phyloP scores from a whole-genome alignment of 768 basidiomycete species.

The Tulasnella sp. region DNA sequence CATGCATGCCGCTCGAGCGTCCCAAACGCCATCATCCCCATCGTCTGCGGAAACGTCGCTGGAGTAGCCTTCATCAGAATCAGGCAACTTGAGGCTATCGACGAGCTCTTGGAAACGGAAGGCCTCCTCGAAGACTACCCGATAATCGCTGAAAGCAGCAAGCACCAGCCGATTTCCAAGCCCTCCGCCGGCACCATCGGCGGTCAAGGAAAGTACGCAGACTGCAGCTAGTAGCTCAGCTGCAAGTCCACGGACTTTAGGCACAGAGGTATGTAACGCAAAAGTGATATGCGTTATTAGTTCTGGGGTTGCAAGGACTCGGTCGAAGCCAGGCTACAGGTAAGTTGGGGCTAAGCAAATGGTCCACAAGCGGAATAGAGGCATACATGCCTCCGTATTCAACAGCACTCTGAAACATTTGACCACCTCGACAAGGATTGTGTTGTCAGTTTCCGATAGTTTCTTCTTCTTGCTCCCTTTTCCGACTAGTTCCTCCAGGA shows the following conservation, averaged over 20 bases:
- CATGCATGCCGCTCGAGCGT: slow-evolving; percentile 65
- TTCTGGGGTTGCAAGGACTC: slow-evolving; percentile 49
- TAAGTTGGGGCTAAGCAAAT: not conserved
- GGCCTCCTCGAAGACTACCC: slow-evolving; percentile 52
- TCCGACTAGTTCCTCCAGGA: slow-evolving; percentile 51
- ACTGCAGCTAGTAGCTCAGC: slow-evolving; percentile 78
- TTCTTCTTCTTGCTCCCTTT: slow-evolving; percentile 51
- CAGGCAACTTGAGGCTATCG: slow-evolving; percentile 44
- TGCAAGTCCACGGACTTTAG: slow-evolving; percentile 55
- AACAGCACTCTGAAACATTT: slow-evolving; percentile 72
- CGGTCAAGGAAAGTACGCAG: slow-evolving; percentile 55
- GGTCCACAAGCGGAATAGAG: not conserved
- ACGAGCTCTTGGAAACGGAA: slow-evolving; percentile 77
- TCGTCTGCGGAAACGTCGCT: slow-evolving; percentile 25
- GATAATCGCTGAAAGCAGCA: slow-evolving; percentile 69
- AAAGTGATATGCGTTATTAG: slow-evolving; percentile 65
- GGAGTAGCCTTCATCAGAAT: slow-evolving; percentile 23
- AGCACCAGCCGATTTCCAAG: slow-evolving; percentile 61
- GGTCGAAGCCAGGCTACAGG: slow-evolving; percentile 55
- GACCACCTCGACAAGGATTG: slow-evolving; percentile 58
- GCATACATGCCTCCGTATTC: slow-evolving; percentile 62
- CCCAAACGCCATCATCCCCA: slow-evolving; percentile 68
- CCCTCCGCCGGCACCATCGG: slow-evolving; percentile 20
- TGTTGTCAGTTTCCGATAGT: slow-evolving; percentile 46
- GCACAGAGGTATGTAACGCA: slow-evolving; percentile 50